Percentiles rank a stretch among this genome's conserved stretches.
Conservation (phyloP, 2,329 filamentous ascomycete species). For the Thyridium curvatum region DNA sequence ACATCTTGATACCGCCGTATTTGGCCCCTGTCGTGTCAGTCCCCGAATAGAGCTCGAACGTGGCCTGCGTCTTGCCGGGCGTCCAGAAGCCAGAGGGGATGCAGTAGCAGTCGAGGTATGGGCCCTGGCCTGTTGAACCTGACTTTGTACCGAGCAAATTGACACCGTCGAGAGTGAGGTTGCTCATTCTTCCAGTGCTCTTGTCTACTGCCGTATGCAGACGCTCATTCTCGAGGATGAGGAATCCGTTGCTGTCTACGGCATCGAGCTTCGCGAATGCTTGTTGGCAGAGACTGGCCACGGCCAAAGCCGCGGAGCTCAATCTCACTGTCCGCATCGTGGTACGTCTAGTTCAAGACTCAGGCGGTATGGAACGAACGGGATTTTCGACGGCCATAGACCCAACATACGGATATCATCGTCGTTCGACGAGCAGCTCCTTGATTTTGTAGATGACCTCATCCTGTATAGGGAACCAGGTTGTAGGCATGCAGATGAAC, state of each 20-base stretch:
- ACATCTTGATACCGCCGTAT: constrained; percentile 54
- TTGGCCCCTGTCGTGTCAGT: constrained; percentile 40
- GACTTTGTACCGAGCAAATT: constrained; percentile 43
- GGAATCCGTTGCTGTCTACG: constrained; percentile 23
- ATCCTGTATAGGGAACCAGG: no score
- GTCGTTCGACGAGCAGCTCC: no score
- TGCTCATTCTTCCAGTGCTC: constrained; percentile 26
- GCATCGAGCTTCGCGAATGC: constrained; percentile 15
- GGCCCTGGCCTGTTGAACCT: constrained; percentile 42
- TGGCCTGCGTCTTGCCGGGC: constrained; percentile 41
- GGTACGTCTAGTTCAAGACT: no score
- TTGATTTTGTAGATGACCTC: no score
- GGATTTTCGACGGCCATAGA: no score
- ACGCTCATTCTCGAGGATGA: constrained; percentile 30
- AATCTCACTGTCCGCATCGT: no score
- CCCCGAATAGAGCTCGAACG: constrained; percentile 44
- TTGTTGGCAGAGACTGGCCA: no score
- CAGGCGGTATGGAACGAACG: no score
- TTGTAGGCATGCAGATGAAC: no score
- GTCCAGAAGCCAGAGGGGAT: constrained; percentile 53
- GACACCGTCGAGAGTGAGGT: constrained; percentile 13
- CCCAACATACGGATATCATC: no score
- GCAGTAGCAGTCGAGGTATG: constrained; percentile 60
- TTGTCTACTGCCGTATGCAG: constrained; percentile 29
- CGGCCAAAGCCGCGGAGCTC: no score